These are phyloP conservation scores for Pyrrhoderma lamaoense DNA, from an alignment of 1,284 basidiomycete genomes.

Conservation along the genomic window DNA sequence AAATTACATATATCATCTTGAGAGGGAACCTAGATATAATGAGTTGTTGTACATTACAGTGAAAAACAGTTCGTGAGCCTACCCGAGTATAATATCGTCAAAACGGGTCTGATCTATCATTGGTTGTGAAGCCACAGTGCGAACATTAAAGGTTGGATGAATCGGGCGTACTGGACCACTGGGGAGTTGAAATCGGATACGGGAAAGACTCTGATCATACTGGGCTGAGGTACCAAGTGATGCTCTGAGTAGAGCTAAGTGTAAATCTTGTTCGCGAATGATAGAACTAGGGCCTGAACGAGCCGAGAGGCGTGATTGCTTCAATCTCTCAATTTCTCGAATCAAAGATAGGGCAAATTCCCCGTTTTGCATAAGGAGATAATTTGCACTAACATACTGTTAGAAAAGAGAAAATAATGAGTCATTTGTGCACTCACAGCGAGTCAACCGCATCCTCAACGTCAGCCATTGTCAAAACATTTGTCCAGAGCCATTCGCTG, in stretches of 20 bases:
- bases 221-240: constrained; percentile 82
- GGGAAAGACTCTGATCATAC: constrained; percentile 64
- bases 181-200: constrained; percentile 67
- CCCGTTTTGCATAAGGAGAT: constrained; percentile 83
- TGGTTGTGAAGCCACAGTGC: constrained; percentile 27
- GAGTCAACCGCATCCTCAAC: constrained; percentile 72
- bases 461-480: constrained; percentile 77
- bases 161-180: constrained; percentile 72
- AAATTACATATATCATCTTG: constrained; percentile 57
- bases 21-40: constrained; percentile 42
- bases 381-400: constrained; percentile 51
- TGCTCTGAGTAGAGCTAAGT: constrained; percentile 73
- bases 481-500: constrained; percentile 88
- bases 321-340: constrained; percentile 74
- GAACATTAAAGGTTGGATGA: constrained; percentile 50
- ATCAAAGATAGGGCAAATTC: constrained; percentile 79
- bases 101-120: constrained; percentile 46
- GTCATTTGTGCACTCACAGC: constrained; percentile 39
- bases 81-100: constrained; percentile 68
- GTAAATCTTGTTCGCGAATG: constrained; percentile 82
- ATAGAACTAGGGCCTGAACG: constrained; percentile 58
- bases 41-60: neutral
- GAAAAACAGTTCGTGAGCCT: neutral
- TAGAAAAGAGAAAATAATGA: neutral
- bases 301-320: constrained; percentile 63